phyloP scores from a whole-genome alignment of 2,329 filamentous ascomycete species.

The Aspergillus pseudoterreus region DNA sequence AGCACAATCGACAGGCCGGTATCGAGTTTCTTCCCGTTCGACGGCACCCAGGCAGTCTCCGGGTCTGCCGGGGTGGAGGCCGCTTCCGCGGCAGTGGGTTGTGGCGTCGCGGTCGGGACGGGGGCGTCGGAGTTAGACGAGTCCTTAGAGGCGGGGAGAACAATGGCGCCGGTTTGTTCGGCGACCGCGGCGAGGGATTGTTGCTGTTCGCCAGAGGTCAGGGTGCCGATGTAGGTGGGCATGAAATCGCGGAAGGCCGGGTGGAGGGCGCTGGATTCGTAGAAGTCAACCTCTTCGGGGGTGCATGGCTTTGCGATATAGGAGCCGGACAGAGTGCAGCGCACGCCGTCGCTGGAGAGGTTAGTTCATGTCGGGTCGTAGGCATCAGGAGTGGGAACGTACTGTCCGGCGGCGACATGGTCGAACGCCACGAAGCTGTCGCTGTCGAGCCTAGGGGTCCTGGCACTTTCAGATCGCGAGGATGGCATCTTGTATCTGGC shows the following conservation, averaged over 20 bases:
- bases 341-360: constrained; percentile 74
- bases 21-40: constrained; percentile 61
- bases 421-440: constrained; percentile 43
- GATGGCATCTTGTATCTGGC: constrained; percentile 27
- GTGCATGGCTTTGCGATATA: constrained; percentile 95
- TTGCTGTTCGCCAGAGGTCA: constrained; percentile 61
- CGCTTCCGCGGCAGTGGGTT: not conserved
- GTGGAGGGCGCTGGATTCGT: constrained; percentile 69
- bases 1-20: constrained; percentile 80
- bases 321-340: constrained; percentile 76
- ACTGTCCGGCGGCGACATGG: constrained; percentile 49
- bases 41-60: constrained; percentile 41
- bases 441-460: constrained; percentile 32
- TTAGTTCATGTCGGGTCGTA: not conserved
- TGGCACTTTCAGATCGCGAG: constrained; percentile 29
- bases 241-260: constrained; percentile 75
- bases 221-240: constrained; percentile 77
- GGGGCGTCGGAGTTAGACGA: constrained; percentile 18
- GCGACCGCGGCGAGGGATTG: constrained; percentile 39
- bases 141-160: constrained; percentile 22
- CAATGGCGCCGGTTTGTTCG: constrained; percentile 39
- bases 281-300: constrained; percentile 79
- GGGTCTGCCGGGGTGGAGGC: constrained; percentile 18
- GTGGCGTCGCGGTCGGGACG: constrained; percentile 12
- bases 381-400: constrained; percentile 4